These are phyloP conservation scores for Didymella lethalis DNA, from an alignment of 2,329 filamentous ascomycete species.

Conservation along the genomic window DNA sequence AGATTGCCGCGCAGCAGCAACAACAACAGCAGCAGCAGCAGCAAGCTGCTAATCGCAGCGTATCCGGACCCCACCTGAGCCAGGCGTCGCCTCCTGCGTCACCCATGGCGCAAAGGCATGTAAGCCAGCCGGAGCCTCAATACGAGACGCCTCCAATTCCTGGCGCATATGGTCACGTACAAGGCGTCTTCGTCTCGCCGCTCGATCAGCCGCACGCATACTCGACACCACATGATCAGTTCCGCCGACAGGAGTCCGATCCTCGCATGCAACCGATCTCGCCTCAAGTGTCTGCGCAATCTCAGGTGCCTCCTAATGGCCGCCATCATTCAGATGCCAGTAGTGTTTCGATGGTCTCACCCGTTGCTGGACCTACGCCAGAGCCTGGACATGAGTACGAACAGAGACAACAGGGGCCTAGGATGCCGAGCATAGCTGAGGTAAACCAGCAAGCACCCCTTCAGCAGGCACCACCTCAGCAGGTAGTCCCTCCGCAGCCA, in stretches of 20 bases:
- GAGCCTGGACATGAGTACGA: constrained; percentile 26
- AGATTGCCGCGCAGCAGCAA: constrained; percentile 2
- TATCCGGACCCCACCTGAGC: constrained; percentile 30
- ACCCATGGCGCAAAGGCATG: constrained; percentile 31
- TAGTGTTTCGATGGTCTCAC: constrained; percentile 42
- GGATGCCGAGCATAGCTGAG: constrained; percentile 50
- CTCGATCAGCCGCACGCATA: constrained; percentile 26
- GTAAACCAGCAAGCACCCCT: constrained; percentile 27
- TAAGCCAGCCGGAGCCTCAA: constrained; percentile 40
- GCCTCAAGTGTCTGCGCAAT: constrained; percentile 45
- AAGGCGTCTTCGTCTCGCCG: constrained; percentile 42
- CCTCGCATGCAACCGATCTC: constrained; percentile 42
- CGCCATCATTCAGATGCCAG: constrained; percentile 42
- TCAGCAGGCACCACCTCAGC: constrained; percentile 25
- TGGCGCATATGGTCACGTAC: constrained; percentile 46
- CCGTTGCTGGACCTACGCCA: constrained; percentile 37
- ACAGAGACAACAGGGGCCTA: constrained; percentile 36
- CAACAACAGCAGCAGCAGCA: constrained; percentile 5
- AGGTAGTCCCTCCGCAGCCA: constrained; percentile 31
- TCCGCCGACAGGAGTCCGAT: constrained; percentile 38
- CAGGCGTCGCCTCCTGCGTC: constrained; percentile 22
- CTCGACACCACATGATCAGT: constrained; percentile 25
- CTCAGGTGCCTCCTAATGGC: constrained; percentile 32
- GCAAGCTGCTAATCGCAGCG: constrained; percentile 21
- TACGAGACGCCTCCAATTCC: constrained; percentile 50